Base-by-base conservation (phyloP, 306 rosid genomes). In the Amphicarpaea edgeworthii region DNA sequence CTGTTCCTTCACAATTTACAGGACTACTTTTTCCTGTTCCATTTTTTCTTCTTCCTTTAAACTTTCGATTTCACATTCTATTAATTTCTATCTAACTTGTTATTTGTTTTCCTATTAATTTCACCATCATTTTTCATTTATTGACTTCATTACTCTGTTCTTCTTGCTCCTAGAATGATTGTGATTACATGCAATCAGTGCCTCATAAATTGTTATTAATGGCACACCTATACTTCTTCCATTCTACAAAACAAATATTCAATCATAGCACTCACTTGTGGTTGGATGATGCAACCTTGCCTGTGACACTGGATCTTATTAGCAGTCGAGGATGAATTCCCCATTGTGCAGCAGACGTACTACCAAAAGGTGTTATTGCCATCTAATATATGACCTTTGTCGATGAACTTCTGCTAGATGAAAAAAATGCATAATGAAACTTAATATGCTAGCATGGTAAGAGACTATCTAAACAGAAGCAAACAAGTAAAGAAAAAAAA, bases 341-440 rank as follows among this genome's bases (percentile, higher is more conserved):
- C 98, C 92, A 93, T 83, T 93, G 97, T 72, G 93, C 86, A 84
- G 87, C 76, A 54, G 84, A 84, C 10, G 88, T 83, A 82, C 91
- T 89, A 81, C 97, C 89, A 62, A 83, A 79, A 80, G 96, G 87
- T 78, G 90, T 71, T 81, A 89, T 82, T 26, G 97, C 97, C 98
- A 93, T 93, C 79, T 17, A 62, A 55, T 82, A 45, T 81, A 45
- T 76, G 72, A 24, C 55, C 58, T 54, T 11, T 0, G 20, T 7
- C 12, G 38, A 59, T 64, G 81, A 51, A 54, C 37, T 34, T 57
- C 73, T 42, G 77, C 67, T 38, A 49, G 20, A 72, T 75, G 79
- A 85, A 70, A 69, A 85, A 70, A 63, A 53, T 43, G 16, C 28
- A 45, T 14, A 68, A 67, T 26, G 40, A 77, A 47, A 72, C 57